Evolutionary conservation across 768 basidiomycete genomes (phyloP).

Genomic region (Tulasnella sp.): DNA sequence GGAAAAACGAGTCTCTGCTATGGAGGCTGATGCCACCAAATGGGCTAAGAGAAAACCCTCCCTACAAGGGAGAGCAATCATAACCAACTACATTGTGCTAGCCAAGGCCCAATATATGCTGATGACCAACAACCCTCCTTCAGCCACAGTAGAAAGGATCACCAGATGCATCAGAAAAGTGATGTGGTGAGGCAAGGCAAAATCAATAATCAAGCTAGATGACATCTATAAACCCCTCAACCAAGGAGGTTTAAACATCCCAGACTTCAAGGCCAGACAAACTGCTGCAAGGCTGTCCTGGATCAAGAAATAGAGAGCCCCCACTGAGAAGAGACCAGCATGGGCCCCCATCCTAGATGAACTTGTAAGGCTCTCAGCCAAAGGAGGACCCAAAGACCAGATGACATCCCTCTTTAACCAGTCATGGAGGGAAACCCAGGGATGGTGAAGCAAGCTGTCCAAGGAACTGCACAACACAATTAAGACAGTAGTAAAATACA

Average conservation of each 20-base stretch:
- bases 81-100: background rate
- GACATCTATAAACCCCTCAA: background rate
- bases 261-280: background rate
- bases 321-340: background rate
- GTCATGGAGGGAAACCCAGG: background rate
- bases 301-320: background rate
- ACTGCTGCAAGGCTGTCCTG: background rate
- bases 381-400: background rate
- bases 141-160: background rate
- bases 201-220: background rate
- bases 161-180: background rate
- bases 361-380: background rate
- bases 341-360: constrained; percentile 2
- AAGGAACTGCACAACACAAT: background rate
- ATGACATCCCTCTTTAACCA: background rate
- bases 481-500: background rate
- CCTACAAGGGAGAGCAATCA: background rate
- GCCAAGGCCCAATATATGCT: background rate
- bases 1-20: background rate
- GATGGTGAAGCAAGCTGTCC: background rate
- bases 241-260: background rate
- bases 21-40: background rate
- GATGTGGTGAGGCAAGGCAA: background rate
- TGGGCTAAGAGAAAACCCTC: background rate
- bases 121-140: background rate